Evolutionary conservation across 176 grass and related monocot species (phyloP), one percentile per base, ranked within the genome.

Genomic region (Leersia perrieri): DNA sequence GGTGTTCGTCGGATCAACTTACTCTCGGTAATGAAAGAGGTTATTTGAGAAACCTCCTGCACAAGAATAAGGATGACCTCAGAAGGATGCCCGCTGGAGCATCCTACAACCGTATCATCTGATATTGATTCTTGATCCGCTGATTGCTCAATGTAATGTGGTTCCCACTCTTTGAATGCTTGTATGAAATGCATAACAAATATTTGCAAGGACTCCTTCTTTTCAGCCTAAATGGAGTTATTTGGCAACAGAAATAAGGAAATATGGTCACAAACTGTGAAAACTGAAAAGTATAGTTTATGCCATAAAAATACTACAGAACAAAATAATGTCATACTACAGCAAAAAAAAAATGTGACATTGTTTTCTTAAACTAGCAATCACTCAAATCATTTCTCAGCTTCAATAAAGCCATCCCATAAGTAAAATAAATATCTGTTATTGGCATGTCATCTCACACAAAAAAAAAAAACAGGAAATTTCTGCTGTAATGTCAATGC

Each of bases 41-140:
- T 89, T 82, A 95, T 79, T 47, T 81, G 86, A 83, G 90, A 76
- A 80, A 98, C 84, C 73, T 95, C 92, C 75, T 98, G 96, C 77
- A 93, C 69, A 14, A 98, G 80, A 91, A 93, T 98, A 86, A 98
- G 96, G 58, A 91, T 93, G 76, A 98, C 87, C 79, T 98, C 90
- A 38, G 96, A 95, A 76, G 96, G 96, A 89, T 98, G 95, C 35
- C 92, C 95, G 63, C 66, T 78, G 76, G 75, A 95, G 80, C 96
- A 98, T 91, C 96, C 92, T 72, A 87, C 22, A 86, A 93, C 55
- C 74, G 80, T 93, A 86, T 91, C 88, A 61, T 88, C 90, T 47
- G 72, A 75, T 93, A 80, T 23, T 60, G 77, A 60, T 65, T 84
- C 84, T 80, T 35, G 83, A 60, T 91, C 72, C 49, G 75, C 22